Conservation (phyloP, 2,329 filamentous ascomycete genomes). For the Chaetomiaceae sp. region DNA sequence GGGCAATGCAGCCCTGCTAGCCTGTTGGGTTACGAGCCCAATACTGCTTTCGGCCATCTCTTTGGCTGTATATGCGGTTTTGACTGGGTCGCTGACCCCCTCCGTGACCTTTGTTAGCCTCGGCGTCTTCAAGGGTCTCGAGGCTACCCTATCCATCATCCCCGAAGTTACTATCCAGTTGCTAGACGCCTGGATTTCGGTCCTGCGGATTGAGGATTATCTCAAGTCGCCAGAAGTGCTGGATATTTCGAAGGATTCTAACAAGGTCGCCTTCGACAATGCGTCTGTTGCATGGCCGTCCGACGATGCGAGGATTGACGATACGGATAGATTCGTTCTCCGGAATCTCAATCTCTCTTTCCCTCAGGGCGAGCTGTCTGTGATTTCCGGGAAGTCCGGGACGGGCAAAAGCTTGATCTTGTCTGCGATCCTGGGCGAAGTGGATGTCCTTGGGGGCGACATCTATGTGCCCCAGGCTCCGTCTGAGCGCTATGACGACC, state of each 20-base stretch:
- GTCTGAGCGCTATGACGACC: background rate
- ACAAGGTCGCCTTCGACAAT: too few species aligned
- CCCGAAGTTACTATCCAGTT: background rate
- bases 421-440: background rate
- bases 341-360: background rate
- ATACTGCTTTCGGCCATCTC: background rate
- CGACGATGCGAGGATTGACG: too few species aligned
- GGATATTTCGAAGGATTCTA: background rate
- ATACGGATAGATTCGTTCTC: background rate
- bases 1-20: background rate
- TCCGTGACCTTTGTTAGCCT: background rate
- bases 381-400: background rate
- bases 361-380: background rate
- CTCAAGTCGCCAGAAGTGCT: background rate
- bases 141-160: background rate
- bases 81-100: background rate
- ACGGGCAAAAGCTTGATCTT: background rate
- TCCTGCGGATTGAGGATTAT: background rate
- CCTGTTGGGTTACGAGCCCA: background rate
- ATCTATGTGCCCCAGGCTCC: background rate
- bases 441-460: background rate
- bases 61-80: background rate
- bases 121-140: background rate
- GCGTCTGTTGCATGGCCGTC: too few species aligned
- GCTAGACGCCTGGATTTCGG: background rate